Conservation (phyloP, 164 flowering plant genomes). For the Echeveria elegans region DNA sequence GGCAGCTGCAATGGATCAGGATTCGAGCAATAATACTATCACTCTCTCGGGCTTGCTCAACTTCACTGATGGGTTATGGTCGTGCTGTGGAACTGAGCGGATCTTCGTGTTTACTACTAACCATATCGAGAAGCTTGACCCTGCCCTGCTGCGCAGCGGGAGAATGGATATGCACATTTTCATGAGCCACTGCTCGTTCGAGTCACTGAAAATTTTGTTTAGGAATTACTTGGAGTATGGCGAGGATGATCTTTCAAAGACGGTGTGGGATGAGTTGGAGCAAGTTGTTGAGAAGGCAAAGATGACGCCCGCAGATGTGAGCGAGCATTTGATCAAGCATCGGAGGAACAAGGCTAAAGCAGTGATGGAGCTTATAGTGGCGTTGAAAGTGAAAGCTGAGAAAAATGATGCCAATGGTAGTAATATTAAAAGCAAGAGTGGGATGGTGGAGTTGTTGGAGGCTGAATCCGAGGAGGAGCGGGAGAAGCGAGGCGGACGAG, state of each 20-base stretch:
- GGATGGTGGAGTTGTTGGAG: constrained; percentile 11
- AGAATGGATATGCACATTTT: constrained; percentile 84
- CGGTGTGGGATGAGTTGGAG: constrained; percentile 25
- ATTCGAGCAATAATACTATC: constrained; percentile 37
- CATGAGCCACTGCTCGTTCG: constrained; percentile 61
- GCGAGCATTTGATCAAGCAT: constrained; percentile 77
- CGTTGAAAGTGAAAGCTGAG: constrained; percentile 35
- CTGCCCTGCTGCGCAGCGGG: constrained; percentile 78
- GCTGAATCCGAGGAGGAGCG: constrained; percentile 39
- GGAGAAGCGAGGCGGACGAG: constrained; percentile 43
- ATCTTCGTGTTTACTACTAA: constrained; percentile 92
- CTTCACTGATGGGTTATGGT: constrained; percentile 91
- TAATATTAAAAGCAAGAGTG: background rate
- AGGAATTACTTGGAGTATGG: constrained; percentile 52
- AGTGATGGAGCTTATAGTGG: constrained; percentile 37
- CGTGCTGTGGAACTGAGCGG: constrained; percentile 87
- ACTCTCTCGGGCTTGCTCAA: constrained; percentile 80
- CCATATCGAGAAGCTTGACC: constrained; percentile 78
- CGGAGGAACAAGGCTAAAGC: constrained; percentile 44
- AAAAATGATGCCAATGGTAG: constrained; percentile 11
- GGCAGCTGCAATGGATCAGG: constrained; percentile 8
- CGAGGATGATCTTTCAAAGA: constrained; percentile 27
- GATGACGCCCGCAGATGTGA: constrained; percentile 88
- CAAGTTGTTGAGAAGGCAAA: constrained; percentile 40
- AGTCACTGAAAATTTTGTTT: constrained; percentile 54